phyloP scores from a whole-genome alignment of 1,284 basidiomycete genomes.

The Moniliophthora roreri region DNA sequence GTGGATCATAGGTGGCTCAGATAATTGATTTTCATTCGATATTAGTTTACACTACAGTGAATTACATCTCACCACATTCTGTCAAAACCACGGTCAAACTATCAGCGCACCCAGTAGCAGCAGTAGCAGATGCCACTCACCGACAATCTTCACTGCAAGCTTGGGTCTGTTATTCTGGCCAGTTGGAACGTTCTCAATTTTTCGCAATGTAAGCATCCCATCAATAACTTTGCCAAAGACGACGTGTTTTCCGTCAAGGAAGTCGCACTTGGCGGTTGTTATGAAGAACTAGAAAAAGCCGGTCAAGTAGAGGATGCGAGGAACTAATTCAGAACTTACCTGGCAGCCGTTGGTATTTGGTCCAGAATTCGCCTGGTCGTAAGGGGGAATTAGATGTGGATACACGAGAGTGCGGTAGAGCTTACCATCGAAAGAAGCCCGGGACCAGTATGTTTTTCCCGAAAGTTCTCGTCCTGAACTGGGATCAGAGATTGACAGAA shows the following conservation, averaged over 20 bases:
- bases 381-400: background rate
- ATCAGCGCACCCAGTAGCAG: conserved; percentile 1
- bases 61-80: conserved; percentile 63
- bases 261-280: conserved; percentile 91
- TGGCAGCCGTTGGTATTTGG: conserved; percentile 92
- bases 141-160: conserved; percentile 80
- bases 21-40: too few species aligned
- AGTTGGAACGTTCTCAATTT: conserved; percentile 93
- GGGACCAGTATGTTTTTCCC: conserved; percentile 83
- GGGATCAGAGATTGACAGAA: background rate
- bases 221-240: conserved; percentile 92
- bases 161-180: conserved; percentile 87
- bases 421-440: conserved; percentile 82
- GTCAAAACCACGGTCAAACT: conserved; percentile 1
- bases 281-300: conserved; percentile 81
- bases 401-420: background rate
- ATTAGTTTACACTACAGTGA: too few species aligned
- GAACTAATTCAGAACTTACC: conserved; percentile 35
- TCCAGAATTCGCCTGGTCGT: conserved; percentile 94
- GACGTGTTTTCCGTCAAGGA: conserved; percentile 92
- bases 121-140: conserved; percentile 38
- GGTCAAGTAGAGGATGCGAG: conserved; percentile 3
- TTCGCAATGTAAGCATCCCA: conserved; percentile 87
- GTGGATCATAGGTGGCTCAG: too few species aligned
- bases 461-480: conserved; percentile 89